These are phyloP conservation scores for Hypoxylon sp. DNA, from an alignment of 2,329 filamentous ascomycete genomes.

Conservation along the genomic window DNA sequence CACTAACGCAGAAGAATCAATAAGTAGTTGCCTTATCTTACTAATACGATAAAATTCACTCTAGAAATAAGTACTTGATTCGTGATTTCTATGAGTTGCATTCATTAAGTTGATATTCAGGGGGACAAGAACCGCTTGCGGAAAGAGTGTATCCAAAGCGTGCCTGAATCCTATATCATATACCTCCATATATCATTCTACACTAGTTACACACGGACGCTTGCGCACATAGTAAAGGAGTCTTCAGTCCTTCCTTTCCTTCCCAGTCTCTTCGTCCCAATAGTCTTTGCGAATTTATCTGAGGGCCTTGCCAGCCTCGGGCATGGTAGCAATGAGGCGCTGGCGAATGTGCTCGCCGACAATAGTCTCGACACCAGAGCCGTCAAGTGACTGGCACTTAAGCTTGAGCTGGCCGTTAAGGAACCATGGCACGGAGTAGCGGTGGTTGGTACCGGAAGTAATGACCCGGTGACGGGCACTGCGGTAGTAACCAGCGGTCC, in stretches of 20 bases:
- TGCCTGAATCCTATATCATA: background rate
- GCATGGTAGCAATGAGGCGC: conserved; percentile 46
- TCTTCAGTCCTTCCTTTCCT: background rate
- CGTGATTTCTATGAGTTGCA: background rate
- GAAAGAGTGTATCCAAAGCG: conserved; percentile 4
- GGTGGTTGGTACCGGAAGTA: conserved; percentile 48
- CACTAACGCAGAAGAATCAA: too few species aligned
- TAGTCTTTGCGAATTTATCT: conserved; percentile 8
- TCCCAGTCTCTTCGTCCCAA: background rate
- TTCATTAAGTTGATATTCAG: conserved; percentile 10
- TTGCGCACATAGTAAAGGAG: conserved; percentile 9
- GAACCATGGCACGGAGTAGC: conserved; percentile 52
- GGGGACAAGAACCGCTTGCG: background rate
- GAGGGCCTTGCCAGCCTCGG: conserved; percentile 37
- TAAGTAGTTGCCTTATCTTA: too few species aligned
- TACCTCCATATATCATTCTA: conserved; percentile 3
- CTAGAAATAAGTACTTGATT: too few species aligned
- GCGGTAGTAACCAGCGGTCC: conserved; percentile 51
- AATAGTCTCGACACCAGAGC: conserved; percentile 47
- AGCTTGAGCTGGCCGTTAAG: conserved; percentile 49
- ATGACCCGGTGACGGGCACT: conserved; percentile 54
- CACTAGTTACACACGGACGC: conserved; percentile 25
- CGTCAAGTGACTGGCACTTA: conserved; percentile 43
- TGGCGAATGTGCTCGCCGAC: conserved; percentile 46
- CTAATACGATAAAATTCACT: too few species aligned